Base-by-base conservation (phyloP, 805 yeast genomes). In the Candida loeiensis region DNA sequence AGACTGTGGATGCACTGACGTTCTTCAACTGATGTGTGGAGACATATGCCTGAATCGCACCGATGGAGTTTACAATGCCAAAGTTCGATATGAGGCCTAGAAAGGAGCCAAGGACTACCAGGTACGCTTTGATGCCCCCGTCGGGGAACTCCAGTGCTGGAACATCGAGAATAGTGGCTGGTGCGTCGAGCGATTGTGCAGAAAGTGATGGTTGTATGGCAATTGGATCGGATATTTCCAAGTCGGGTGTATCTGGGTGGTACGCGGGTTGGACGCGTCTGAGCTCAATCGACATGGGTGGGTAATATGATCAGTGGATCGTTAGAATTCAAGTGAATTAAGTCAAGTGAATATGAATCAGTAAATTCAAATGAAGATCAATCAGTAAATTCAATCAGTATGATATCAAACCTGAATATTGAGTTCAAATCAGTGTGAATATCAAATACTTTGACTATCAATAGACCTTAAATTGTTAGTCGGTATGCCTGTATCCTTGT, bases 61-160 rank as follows among this genome's bases (percentile, higher is more conserved):
- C 72, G 7, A 64, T 53, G 4, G 71, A 53, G 37, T 66, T 66
- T 27, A 63, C 27, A 5, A 60, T 43, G 3, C 71, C 72, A 21
- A 51, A 51, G 34, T 44, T 44, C 34, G 46, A 61, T 13, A 60
- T 79, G 16, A 78, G 58, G 1, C 84, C 84, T 9, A 76, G 50
- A 22, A 66, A 62, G 3, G 75, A 45, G 16, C 61, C 61, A 4
- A 53, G 39, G 9, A 55, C 50, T 18, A 55, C 59, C 34, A 41
- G 33, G 34, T 54, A 49, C 8, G 61, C 61, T 13, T 43, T 47
- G 12, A 34, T 17, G 1, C 61, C 61, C 12, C 61, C 61, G 19
- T 56, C 61, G 7, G 61, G 61, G 24, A 30, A 30, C 17, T 9
- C 18, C 21, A 14, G 19, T 11, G 21, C 21, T 12, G 13, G 19